phyloP scores from a whole-genome alignment of 768 basidiomycete genomes.

The Sarcomyxa edulis region DNA sequence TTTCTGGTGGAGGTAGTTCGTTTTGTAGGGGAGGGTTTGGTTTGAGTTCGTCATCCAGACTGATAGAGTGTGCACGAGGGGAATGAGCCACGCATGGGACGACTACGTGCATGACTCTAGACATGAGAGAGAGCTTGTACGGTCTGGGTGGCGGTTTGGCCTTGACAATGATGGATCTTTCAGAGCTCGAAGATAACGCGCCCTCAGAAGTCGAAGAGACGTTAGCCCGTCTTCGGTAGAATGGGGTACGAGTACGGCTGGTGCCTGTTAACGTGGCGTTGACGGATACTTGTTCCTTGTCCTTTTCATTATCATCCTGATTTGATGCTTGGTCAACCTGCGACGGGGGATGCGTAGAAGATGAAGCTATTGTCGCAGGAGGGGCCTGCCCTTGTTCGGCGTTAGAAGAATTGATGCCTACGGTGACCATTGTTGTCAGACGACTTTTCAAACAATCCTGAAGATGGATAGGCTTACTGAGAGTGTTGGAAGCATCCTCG shows the following conservation, averaged over 20 bases:
- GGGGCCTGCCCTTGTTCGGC: no score
- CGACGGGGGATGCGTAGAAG: no score
- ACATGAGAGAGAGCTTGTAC: conserved; percentile 22
- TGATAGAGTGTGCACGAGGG: conserved; percentile 10
- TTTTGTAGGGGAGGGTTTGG: conserved; percentile 8
- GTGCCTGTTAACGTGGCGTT: conserved; percentile 31
- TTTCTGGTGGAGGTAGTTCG: conserved; percentile 1
- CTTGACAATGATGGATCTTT: conserved; percentile 27
- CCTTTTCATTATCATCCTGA: conserved; percentile 21
- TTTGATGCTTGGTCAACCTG: no score
- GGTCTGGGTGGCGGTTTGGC: conserved; percentile 11
- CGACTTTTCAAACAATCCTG: no score
- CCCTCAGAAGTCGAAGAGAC: conserved; percentile 30
- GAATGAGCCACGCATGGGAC: conserved; percentile 27
- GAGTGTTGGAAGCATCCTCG: no score
- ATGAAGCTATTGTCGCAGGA: no score
- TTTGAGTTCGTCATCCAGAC: conserved; percentile 10
- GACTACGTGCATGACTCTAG: conserved; percentile 28
- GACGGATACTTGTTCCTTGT: conserved; percentile 37
- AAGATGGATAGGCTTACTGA: no score
- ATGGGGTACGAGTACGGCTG: conserved; percentile 28
- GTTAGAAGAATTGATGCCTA: no score
- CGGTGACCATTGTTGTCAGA: no score
- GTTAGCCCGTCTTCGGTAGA: conserved; percentile 36
- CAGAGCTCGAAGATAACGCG: conserved; percentile 25